Conservation (phyloP, 2,329 filamentous ascomycete species). For the Cladorrhinum sp. region DNA sequence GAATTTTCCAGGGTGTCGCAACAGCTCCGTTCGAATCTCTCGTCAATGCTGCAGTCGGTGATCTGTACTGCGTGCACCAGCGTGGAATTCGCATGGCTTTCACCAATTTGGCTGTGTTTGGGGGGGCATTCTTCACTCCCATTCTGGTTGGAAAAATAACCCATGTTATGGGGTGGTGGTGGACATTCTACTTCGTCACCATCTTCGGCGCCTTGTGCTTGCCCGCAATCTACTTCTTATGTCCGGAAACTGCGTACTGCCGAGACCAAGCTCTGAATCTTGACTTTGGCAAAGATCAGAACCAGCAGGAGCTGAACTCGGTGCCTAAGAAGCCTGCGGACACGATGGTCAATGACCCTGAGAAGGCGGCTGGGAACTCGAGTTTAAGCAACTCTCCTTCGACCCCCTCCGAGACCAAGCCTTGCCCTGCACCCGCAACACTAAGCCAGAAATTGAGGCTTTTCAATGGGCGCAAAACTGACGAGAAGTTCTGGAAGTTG, state of each 20-base stretch:
- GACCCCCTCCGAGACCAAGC: conserved; percentile 15
- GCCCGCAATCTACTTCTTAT: conserved; percentile 70
- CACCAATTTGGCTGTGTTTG: conserved; percentile 56
- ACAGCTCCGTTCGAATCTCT: conserved; percentile 86
- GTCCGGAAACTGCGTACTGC: conserved; percentile 79
- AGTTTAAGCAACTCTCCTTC: neutral
- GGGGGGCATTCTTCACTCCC: conserved; percentile 65
- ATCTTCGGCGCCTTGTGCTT: conserved; percentile 75
- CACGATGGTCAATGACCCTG: conserved; percentile 2
- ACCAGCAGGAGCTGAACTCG: neutral
- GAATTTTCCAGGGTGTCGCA: conserved; percentile 82
- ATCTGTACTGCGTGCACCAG: conserved; percentile 86
- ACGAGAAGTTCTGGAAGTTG: conserved; percentile 67
- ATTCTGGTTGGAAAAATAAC: conserved; percentile 90
- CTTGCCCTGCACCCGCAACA: conserved; percentile 43
- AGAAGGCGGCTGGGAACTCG: conserved; percentile 2
- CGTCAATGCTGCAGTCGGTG: conserved; percentile 84
- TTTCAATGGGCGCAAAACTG: conserved; percentile 79
- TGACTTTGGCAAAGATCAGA: conserved; percentile 48
- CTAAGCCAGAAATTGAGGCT: conserved; percentile 61
- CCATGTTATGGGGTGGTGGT: conserved; percentile 70
- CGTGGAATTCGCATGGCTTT: conserved; percentile 86
- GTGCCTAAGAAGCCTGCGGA: neutral
- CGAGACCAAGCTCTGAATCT: conserved; percentile 67
- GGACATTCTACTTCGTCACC: conserved; percentile 84